phyloP scores from a whole-genome alignment of 106 monocot species.

The Xerophyta viscosa region DNA sequence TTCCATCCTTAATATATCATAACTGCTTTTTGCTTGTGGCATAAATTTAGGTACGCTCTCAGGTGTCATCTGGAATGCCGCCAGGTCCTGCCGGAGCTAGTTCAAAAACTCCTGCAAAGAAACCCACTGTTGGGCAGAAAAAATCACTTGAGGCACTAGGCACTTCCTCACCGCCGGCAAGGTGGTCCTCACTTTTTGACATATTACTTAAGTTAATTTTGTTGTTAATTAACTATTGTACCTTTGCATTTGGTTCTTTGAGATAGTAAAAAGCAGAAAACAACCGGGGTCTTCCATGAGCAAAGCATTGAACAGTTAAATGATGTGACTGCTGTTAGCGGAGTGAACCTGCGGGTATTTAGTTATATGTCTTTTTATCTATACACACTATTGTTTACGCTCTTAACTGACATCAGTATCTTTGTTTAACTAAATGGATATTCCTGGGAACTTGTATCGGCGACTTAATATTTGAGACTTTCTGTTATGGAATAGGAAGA shows the following conservation, averaged over 20 bases:
- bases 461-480: background rate
- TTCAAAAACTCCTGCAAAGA: conserved; percentile 24
- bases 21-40: background rate
- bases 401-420: too few species aligned
- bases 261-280: conserved; percentile 80
- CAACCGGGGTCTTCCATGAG: conserved; percentile 49
- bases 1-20: too few species aligned
- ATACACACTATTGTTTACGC: background rate
- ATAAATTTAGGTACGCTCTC: background rate
- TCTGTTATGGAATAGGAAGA: conserved; percentile 37
- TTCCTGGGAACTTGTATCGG: too few species aligned
- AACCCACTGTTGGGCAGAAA: conserved; percentile 39
- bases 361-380: background rate
- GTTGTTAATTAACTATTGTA: too few species aligned
- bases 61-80: background rate
- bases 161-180: conserved; percentile 22
- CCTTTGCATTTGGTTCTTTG: too few species aligned
- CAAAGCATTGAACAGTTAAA: conserved; percentile 94
- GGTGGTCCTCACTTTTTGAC: conserved; percentile 9
- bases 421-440: too few species aligned
- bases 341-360: conserved; percentile 80
- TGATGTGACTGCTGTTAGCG: conserved; percentile 92
- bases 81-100: background rate
- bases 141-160: conserved; percentile 38
- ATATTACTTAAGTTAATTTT: background rate